A percentile compares a stretch with the other conserved stretches of the same genome.
Evolutionary conservation across 2,329 filamentous ascomycete species (phyloP).

Genomic region (Diaporthe eres): DNA sequence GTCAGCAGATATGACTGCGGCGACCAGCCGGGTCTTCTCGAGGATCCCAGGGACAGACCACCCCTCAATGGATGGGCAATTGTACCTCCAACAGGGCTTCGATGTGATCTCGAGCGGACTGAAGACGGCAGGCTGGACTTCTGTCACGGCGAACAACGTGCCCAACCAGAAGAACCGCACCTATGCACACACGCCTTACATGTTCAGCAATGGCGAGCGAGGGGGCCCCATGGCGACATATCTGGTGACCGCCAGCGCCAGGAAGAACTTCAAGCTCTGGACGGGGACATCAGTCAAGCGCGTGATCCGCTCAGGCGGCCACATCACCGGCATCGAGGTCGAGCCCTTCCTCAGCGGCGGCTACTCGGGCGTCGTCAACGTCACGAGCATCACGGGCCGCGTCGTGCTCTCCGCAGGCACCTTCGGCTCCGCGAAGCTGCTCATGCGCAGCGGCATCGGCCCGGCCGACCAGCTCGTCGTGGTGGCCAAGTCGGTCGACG

Average conservation of each 20-base stretch:
- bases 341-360: conserved; percentile 67
- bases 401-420: conserved; percentile 78
- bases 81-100: conserved; percentile 78
- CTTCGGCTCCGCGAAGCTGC: conserved; percentile 78
- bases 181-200: conserved; percentile 75
- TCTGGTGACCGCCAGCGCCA: conserved; percentile 71
- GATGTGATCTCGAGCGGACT: conserved; percentile 73
- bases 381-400: conserved; percentile 71
- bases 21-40: conserved; percentile 74
- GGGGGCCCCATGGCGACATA: conserved; percentile 81
- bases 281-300: conserved; percentile 76
- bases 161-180: conserved; percentile 76
- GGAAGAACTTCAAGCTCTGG: conserved; percentile 77
- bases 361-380: conserved; percentile 70
- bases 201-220: conserved; percentile 76
- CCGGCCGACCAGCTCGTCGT: conserved; percentile 70
- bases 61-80: conserved; percentile 76
- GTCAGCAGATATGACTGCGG: conserved; percentile 70
- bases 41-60: conserved; percentile 79
- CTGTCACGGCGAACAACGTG: conserved; percentile 68
- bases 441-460: conserved; percentile 78
- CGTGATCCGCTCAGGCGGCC: conserved; percentile 73
- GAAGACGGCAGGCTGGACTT: conserved; percentile 71
- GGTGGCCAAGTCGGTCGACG: conserved; percentile 65
- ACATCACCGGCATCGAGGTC: conserved; percentile 78